phyloP scores from a whole-genome alignment of 352 stramenopile genomes.

The Phytophthora citricola region DNA sequence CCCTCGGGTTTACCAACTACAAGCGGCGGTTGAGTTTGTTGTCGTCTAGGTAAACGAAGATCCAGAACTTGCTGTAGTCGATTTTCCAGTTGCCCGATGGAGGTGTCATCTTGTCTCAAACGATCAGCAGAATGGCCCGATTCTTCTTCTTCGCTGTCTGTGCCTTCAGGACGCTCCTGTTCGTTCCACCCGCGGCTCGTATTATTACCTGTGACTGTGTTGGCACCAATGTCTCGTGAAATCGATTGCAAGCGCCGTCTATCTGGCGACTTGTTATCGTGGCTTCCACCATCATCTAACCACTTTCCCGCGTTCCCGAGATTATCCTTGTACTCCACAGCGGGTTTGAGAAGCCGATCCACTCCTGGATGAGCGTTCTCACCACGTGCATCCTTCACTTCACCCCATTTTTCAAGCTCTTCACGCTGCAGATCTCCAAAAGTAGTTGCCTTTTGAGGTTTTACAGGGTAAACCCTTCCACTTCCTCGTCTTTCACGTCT shows the following conservation, averaged over 20 bases:
- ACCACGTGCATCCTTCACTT: conserved; percentile 3
- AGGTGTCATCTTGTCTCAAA: conserved; percentile 5
- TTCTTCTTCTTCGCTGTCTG: conserved; percentile 13
- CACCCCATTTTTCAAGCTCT: conserved; percentile 8
- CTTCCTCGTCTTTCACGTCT: conserved; percentile 4
- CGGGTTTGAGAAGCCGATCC: conserved; percentile 2
- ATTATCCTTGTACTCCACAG: conserved; percentile 1
- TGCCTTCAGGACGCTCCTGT: conserved; percentile 16
- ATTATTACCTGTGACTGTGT: not conserved
- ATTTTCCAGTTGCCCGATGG: conserved; percentile 38
- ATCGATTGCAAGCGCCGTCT: not conserved
- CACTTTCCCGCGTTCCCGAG: not conserved
- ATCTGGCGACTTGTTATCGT: not conserved
- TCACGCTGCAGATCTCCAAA: conserved; percentile 6
- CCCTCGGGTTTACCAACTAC: not conserved
- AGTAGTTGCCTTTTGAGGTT: conserved; percentile 7
- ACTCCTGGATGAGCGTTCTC: not conserved
- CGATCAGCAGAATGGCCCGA: not conserved
- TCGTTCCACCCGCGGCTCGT: not conserved
- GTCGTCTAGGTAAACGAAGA: conserved; percentile 17
- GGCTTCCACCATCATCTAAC: not conserved
- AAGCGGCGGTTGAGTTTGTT: not conserved
- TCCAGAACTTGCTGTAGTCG: conserved; percentile 44
- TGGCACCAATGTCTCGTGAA: not conserved
- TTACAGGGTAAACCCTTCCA: not conserved